Base-by-base conservation (phyloP, 2,329 filamentous ascomycete species). In the Talaromyces sp. region DNA sequence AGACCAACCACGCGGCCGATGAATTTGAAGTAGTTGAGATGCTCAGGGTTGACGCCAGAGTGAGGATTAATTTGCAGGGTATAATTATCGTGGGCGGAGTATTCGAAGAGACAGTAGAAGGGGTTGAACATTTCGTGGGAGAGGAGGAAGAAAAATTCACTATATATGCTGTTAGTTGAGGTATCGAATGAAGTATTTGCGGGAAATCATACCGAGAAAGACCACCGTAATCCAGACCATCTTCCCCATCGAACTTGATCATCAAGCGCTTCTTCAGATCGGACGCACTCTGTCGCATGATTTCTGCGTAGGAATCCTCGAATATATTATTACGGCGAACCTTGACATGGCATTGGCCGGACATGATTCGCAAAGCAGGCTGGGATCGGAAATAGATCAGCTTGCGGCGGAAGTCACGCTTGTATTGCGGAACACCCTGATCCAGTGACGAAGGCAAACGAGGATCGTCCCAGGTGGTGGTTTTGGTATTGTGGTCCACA, bases 111-210 rank as follows among this genome's bases (percentile, higher is more conserved):
- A 73, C 94, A 99, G 80, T 99, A 99, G 78, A 99, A 99, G 29
- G 94, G 94, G 75, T 99, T 99, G 80, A 99, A 99, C 94, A 99
- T 99, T 80, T 99, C 94, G 77, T 99, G 94, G 14, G 93, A 97
- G 50, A 99, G 85, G 36, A 99, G 81, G 86, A 99, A 99, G 82
- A 99, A 99, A 81, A 99, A 99, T 76, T 99, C 94, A 83, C 92
- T 85, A 45, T 29, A 8, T 43, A 36, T 19, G 24, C 19, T 13
- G 60, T 75, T 57, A 75, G 71, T 45, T 57, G 50, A 9, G n/a
- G 5, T 40, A 27, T 11, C 5, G n/a, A 33, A 39, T 10, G 9
- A 17, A 27, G 2, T 2, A 24, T 27, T 7, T 13, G 37, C 20
- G 22, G 39, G 32, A 19, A 19, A 36, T 62, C 77, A 67, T 76